Conservation (phyloP, 106 monocot genomes). For the Triglochin maritima region DNA sequence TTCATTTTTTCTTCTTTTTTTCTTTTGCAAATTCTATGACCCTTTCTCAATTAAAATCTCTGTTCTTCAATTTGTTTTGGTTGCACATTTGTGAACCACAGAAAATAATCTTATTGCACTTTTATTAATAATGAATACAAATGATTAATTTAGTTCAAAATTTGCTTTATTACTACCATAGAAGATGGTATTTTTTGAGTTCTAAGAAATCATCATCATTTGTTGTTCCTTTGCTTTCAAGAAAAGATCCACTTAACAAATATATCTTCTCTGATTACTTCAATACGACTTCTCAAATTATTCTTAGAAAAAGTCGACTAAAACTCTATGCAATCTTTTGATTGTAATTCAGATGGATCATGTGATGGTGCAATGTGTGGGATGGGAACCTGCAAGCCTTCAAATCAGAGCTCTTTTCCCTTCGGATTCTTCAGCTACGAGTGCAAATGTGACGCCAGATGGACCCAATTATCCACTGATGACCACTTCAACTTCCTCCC, state of each 20-base stretch:
- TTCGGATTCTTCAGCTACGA: background rate
- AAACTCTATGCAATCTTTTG: background rate
- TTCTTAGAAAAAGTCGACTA: background rate
- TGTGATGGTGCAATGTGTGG: slow-evolving; percentile 1
- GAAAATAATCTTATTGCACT: background rate
- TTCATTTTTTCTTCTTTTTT: no score
- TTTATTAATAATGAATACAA: background rate
- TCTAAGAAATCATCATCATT: background rate
- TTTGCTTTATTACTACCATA: background rate
- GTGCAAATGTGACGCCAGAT: slow-evolving; percentile 1
- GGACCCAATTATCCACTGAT: background rate
- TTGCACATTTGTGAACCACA: background rate
- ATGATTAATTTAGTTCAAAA: background rate
- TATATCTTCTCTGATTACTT: background rate
- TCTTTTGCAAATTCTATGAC: no score
- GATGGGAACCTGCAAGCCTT: slow-evolving; percentile 5
- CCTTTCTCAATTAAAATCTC: background rate
- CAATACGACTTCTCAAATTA: background rate
- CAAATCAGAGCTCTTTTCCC: background rate
- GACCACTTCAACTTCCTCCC: slow-evolving; percentile 8
- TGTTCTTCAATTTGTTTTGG: background rate
- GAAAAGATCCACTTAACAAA: background rate
- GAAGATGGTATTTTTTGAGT: background rate
- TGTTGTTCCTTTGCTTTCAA: background rate
- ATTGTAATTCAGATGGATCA: background rate